These are phyloP conservation scores for Musa beccarii DNA, from an alignment of 176 grass and related monocot species.

Conservation along the genomic window DNA sequence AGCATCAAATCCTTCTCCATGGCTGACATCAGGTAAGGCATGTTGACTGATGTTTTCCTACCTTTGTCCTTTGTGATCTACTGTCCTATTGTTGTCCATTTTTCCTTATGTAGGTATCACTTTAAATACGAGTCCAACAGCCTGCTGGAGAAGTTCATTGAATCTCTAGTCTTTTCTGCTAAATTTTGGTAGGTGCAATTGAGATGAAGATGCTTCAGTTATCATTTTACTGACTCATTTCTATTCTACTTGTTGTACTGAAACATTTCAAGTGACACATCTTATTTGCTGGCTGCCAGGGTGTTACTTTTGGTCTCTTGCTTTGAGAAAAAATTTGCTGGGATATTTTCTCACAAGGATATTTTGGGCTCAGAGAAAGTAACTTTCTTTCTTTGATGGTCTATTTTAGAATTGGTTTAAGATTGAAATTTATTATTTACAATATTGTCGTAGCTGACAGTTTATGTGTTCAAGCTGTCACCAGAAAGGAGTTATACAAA, in stretches of 20 bases:
- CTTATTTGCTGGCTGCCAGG: constrained; percentile 42
- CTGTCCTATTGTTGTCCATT: constrained; percentile 10
- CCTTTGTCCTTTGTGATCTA: not conserved
- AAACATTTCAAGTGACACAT: constrained; percentile 2
- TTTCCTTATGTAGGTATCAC: constrained; percentile 40
- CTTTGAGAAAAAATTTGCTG: constrained; percentile 72
- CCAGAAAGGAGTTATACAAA: constrained; percentile 73
- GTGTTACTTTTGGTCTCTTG: constrained; percentile 60
- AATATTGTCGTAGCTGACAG: constrained; percentile 29
- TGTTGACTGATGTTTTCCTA: constrained; percentile 8
- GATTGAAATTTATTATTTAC: constrained; percentile 6
- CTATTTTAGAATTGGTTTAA: constrained; percentile 20
- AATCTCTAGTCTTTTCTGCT: constrained; percentile 51
- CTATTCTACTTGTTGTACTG: constrained; percentile 16
- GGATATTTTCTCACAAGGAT: constrained; percentile 52
- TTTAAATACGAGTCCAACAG: constrained; percentile 32
- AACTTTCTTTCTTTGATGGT: constrained; percentile 28
- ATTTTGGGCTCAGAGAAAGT: constrained; percentile 81
- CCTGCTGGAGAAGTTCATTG: constrained; percentile 43
- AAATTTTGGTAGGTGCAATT: constrained; percentile 68
- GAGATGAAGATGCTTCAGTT: constrained; percentile 18
- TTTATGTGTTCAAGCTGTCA: constrained; percentile 47
- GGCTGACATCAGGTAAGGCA: constrained; percentile 52
- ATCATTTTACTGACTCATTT: constrained; percentile 6
- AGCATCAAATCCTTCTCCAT: constrained; percentile 54